A percentile compares a stretch with the other conserved stretches of the same genome.
Evolutionary conservation across 2,329 filamentous ascomycete genomes (phyloP).

Genomic region (Neonectria magnoliae): DNA sequence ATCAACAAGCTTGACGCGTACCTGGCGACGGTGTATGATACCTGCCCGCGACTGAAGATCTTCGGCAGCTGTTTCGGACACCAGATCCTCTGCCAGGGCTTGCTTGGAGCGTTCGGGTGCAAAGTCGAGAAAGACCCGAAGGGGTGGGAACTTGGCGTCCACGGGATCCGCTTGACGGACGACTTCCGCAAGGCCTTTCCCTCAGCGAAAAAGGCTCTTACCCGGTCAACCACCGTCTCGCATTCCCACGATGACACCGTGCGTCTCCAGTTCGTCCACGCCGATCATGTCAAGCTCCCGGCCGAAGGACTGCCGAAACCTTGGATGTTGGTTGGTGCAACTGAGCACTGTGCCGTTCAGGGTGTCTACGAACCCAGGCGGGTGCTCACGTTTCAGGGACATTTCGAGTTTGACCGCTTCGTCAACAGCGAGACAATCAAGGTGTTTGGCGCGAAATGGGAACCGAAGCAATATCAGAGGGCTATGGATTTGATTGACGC

Average conservation of each 20-base stretch:
- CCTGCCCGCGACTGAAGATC: slow-evolving; percentile 46
- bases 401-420: slow-evolving; percentile 56
- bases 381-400: slow-evolving; percentile 54
- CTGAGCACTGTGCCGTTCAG: slow-evolving; percentile 49
- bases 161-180: slow-evolving; percentile 38
- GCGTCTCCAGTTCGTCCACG: slow-evolving; percentile 51
- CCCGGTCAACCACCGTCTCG: background rate
- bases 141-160: slow-evolving; percentile 47
- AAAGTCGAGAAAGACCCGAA: slow-evolving; percentile 40
- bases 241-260: slow-evolving; percentile 33
- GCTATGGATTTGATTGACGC: slow-evolving; percentile 26
- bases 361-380: slow-evolving; percentile 51
- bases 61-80: slow-evolving; percentile 58
- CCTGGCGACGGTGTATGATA: slow-evolving; percentile 42
- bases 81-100: slow-evolving; percentile 51
- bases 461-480: slow-evolving; percentile 12
- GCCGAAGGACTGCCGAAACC: slow-evolving; percentile 21
- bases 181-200: slow-evolving; percentile 33
- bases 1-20: slow-evolving; percentile 32
- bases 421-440: slow-evolving; percentile 51
- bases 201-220: background rate
- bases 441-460: slow-evolving; percentile 44
- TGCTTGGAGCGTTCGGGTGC: slow-evolving; percentile 45
- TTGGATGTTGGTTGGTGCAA: slow-evolving; percentile 37
- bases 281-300: slow-evolving; percentile 40